Conservation (phyloP, 768 basidiomycete genomes). For the Tricholoma hemisulphureum region DNA sequence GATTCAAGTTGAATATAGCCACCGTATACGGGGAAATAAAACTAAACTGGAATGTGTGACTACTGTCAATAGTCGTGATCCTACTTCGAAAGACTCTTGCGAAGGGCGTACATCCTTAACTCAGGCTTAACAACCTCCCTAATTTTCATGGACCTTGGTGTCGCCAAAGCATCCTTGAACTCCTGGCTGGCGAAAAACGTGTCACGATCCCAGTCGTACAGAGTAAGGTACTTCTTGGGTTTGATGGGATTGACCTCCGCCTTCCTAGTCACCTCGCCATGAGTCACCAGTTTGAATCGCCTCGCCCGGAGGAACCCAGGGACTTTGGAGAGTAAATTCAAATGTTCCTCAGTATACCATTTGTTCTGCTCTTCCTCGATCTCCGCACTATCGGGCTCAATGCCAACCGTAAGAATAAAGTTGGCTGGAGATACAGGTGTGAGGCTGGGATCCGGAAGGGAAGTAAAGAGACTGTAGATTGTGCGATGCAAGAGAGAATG, state of each 20-base stretch:
- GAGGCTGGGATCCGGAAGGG: constrained; percentile 13
- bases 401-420: constrained; percentile 18
- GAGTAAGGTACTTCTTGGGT: constrained; percentile 5
- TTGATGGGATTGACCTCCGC: constrained; percentile 1
- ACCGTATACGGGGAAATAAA: too few relatives aligned
- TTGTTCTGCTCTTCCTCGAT: constrained; percentile 27
- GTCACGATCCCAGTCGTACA: constrained; percentile 17
- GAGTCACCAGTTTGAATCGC: constrained; percentile 23
- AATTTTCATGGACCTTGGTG: constrained; percentile 9
- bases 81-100: constrained; percentile 12
- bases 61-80: too few relatives aligned
- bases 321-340: constrained; percentile 22
- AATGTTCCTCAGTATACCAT: constrained; percentile 33
- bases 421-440: constrained; percentile 5
- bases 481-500: constrained; percentile 24
- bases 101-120: constrained; percentile 9
- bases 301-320: constrained; percentile 32
- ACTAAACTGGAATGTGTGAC: too few relatives aligned
- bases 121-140: neutral
- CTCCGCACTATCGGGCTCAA: constrained; percentile 6
- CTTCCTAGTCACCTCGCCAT: constrained; percentile 11
- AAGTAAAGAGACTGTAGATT: constrained; percentile 21
- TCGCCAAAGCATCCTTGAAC: constrained; percentile 9
- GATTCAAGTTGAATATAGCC: too few relatives aligned
- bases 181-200: constrained; percentile 1